Percentiles rank a stretch among this genome's conserved stretches.
Conservation (phyloP, 805 yeast species). For the Zygosaccharomyces bailii region DNA sequence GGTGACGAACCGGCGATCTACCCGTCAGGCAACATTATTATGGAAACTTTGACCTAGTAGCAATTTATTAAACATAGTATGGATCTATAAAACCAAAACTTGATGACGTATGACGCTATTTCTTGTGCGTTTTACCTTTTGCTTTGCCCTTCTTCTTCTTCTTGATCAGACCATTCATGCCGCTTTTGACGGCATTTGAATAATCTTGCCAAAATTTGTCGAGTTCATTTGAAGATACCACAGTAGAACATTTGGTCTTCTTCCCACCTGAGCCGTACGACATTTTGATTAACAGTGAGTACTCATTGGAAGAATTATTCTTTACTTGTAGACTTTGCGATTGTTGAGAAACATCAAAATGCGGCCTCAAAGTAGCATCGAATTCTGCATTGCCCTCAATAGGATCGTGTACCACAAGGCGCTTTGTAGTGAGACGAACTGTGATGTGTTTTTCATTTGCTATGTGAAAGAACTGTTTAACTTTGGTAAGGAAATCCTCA, state of each 20-base stretch:
- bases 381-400: slow-evolving; percentile 43
- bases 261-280: slow-evolving; percentile 28
- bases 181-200: slow-evolving; percentile 62
- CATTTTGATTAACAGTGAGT: slow-evolving; percentile 66
- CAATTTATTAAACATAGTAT: slow-evolving; percentile 5
- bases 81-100: slow-evolving; percentile 10
- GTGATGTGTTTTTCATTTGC: slow-evolving; percentile 30
- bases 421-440: slow-evolving; percentile 30
- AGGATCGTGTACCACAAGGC: slow-evolving; percentile 29
- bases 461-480: slow-evolving; percentile 23
- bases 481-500: slow-evolving; percentile 25
- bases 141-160: slow-evolving; percentile 64
- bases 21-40: slow-evolving; percentile 65
- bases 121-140: slow-evolving; percentile 20
- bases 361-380: slow-evolving; percentile 45
- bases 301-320: slow-evolving; percentile 36
- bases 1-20: slow-evolving; percentile 46
- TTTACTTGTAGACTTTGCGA: slow-evolving; percentile 15
- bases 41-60: slow-evolving; percentile 36
- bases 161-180: slow-evolving; percentile 72
- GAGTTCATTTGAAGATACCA: slow-evolving; percentile 57
- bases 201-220: slow-evolving; percentile 78
- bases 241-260: slow-evolving; percentile 66
- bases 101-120: slow-evolving; percentile 6
- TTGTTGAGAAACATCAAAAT: slow-evolving; percentile 31